Evolutionary conservation across 2,329 filamentous ascomycete species (phyloP), one percentile per base, ranked within the genome.

Genomic region (Leptographium wingfieldii): DNA sequence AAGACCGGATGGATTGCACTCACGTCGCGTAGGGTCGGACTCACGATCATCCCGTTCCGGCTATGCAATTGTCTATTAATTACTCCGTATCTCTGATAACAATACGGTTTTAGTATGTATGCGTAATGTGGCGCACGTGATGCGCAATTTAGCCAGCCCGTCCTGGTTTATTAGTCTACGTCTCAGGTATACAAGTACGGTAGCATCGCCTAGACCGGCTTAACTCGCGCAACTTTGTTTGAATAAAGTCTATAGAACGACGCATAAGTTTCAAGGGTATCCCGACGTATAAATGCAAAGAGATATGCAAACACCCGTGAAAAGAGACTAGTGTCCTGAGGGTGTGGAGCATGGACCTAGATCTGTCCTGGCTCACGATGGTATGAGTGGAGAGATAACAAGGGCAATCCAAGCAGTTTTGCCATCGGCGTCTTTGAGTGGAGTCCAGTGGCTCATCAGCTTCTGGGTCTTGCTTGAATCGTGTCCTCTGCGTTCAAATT

Each of bases 381-480:
- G 35, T 10, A 60, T 54, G 19, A 58, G 54, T 1, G 69, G 68
- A 46, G 64, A 67, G 35, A 74, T 53, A 1, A 71, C 65, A 49
- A 73, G 59, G 35, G 73, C 66, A 29, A 73, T 70, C 67, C 68
- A 72, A 5, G 67, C 68, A 12, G 72, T 64, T 10, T 62, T 54
- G 1, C 71, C 71, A 19, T 68, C 66, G 0, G 40, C 66, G 59
- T 72, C 68, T 61, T 69, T 70, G 54, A 73, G 61, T 29, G 72
- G 71, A 29, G 70, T 69, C 72, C 72, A 73, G 56, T 70, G 69
- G 49, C 68, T 66, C 65, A 65, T 65, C n/a, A 65, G 54, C n/a
- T 58, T 59, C 58, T 60, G 63, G 57, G 58, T 56, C 19, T 48
- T 48, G 16, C 43, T 19, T 22, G 55, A 5, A 2, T 48, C 27